Conservation (phyloP, 805 yeast species). For the Wickerhamomyces tratensis region DNA sequence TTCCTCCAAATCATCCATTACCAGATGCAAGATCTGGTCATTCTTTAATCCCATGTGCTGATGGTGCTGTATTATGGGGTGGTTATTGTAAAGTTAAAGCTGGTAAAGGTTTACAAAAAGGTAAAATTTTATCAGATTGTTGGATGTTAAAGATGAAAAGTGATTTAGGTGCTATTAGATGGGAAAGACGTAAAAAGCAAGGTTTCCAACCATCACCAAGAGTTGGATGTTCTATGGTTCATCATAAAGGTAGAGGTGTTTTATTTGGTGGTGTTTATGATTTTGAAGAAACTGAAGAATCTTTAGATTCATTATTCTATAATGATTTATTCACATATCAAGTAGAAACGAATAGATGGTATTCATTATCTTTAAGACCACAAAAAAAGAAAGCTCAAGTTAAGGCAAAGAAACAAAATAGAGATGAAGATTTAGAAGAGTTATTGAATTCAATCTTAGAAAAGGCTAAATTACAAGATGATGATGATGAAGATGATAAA, state of each 20-base stretch:
- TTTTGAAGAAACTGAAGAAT: slow-evolving; percentile 91
- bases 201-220: slow-evolving; percentile 89
- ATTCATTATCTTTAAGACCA: slow-evolving; percentile 53
- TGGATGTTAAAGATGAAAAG: slow-evolving; percentile 86
- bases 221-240: slow-evolving; percentile 88
- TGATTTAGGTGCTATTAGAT: slow-evolving; percentile 61
- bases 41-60: slow-evolving; percentile 67
- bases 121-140: slow-evolving; percentile 77
- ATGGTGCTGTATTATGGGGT: slow-evolving; percentile 83
- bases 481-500: slow-evolving; percentile 28
- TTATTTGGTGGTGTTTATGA: slow-evolving; percentile 95
- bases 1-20: slow-evolving; percentile 66
- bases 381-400: slow-evolving; percentile 41
- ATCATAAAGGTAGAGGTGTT: slow-evolving; percentile 86
- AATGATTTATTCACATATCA: slow-evolving; percentile 78
- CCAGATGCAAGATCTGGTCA: slow-evolving; percentile 96
- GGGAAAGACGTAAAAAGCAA: slow-evolving; percentile 86
- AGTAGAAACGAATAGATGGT: slow-evolving; percentile 85
- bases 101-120: slow-evolving; percentile 79
- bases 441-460: slow-evolving; percentile 65
- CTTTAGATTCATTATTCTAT: slow-evolving; percentile 74
- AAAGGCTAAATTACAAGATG: slow-evolving; percentile 54
- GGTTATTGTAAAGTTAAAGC: slow-evolving; percentile 94
- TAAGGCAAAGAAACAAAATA: slow-evolving; percentile 33
- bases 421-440: slow-evolving; percentile 67